These are phyloP conservation scores for Paxillus involutus DNA, from an alignment of 768 basidiomycete genomes.

Conservation along the genomic window DNA sequence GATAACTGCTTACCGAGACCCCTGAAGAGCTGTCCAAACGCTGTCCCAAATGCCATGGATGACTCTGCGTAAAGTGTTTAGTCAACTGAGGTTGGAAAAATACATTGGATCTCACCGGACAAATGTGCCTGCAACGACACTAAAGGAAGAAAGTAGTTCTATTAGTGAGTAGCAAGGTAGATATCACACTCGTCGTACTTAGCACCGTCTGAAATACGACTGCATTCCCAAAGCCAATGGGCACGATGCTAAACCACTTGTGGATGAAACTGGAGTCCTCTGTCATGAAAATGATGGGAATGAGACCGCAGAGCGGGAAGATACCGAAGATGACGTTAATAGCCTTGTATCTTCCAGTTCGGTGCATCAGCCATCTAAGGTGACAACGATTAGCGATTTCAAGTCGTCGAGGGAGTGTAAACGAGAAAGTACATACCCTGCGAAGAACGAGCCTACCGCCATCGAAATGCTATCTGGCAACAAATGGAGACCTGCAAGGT, in stretches of 20 bases:
- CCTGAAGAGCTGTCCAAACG: conserved; percentile 23
- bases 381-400: not conserved
- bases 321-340: conserved; percentile 11
- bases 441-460: conserved; percentile 10
- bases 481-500: conserved; percentile 9
- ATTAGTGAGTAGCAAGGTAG: not conserved
- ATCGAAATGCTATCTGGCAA: conserved; percentile 13
- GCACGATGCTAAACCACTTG: conserved; percentile 16
- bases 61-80: not conserved
- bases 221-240: conserved; percentile 15
- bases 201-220: conserved; percentile 12
- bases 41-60: conserved; percentile 11
- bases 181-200: not conserved
- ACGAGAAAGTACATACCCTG: conserved; percentile 1
- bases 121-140: conserved; percentile 15
- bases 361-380: conserved; percentile 8
- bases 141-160: not conserved
- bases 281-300: conserved; percentile 8
- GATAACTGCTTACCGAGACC: conserved; percentile 14
- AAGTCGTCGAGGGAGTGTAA: not conserved
- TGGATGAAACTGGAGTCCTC: conserved; percentile 5
- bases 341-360: conserved; percentile 9
- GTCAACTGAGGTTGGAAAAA: not conserved
- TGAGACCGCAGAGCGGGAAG: conserved; percentile 9
- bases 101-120: not conserved